Evolutionary conservation across 2,329 filamentous ascomycete genomes (phyloP), one percentile per base, ranked within the genome.

Genomic region (Fusarium mundagurra): DNA sequence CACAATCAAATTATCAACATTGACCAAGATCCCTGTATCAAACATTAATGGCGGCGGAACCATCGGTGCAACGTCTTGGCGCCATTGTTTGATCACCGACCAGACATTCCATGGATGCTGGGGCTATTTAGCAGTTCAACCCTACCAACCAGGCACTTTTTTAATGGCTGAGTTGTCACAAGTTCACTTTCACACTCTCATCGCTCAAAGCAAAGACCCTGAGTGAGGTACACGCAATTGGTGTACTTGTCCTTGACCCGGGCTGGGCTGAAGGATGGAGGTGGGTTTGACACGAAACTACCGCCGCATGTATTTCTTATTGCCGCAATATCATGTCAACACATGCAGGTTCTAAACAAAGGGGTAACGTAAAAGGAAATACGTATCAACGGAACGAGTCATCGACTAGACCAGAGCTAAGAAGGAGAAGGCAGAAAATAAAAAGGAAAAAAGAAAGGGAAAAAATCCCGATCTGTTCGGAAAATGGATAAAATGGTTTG

Each of bases 61-160:
- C 53, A 71, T 73, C 39, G 71, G 67, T 60, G 71, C 67, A 73
- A 73, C 71, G 38, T 73, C 71, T 68, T 71, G 67, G 71, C 71
- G 60, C 33, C 29, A 64, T 39, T 45, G 20, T 51, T 47, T 67
- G 57, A 43, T 29, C 51, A 31, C 34, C 41, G 20, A 18, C 51
- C 34, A 48, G 27, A 29, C 20, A 54, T 54, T 33, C 22, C n/a
- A 36, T 59, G 41, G 31, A n/a, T 59, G 10, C 18, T 48, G 41
- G 29, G 48, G 22, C 48, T 44, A 34, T 41, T 31, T 36, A 43
- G 38, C 38, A 64, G 61, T 43, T 48, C 54, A 31, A 48, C n/a
- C 34, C 27, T 41, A 41, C 43, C 36, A 36, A 24, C 29, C 17
- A 9, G 43, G 17, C 18, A 53, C 41, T 54, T 50, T 55, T 68